Evolutionary conservation across 805 yeast species (phyloP).

Genomic region (Kuraishia ogatae): DNA sequence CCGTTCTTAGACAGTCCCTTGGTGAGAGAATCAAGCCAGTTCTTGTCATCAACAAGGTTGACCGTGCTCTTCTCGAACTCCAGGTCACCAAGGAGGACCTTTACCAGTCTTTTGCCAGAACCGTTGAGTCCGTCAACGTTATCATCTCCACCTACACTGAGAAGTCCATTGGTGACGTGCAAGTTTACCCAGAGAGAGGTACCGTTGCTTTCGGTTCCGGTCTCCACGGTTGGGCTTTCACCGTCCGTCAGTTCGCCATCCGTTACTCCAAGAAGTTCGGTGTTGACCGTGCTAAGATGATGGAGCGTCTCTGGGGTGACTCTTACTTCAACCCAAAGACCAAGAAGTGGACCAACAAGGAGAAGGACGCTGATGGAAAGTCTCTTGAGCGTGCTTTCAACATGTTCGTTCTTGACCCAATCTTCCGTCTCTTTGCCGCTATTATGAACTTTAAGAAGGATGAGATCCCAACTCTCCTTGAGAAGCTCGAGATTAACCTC

Average conservation of each 20-base stretch:
- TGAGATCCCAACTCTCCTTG: slow-evolving; percentile 84
- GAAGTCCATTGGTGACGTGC: slow-evolving; percentile 85
- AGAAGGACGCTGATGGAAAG: slow-evolving; percentile 92
- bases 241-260: slow-evolving; percentile 96
- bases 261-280: slow-evolving; percentile 99
- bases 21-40: slow-evolving; percentile 99
- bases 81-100: slow-evolving; percentile 98
- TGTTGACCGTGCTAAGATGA: slow-evolving; percentile 96
- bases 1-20: slow-evolving; percentile 97
- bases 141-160: slow-evolving; percentile 94
- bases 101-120: slow-evolving; percentile 97
- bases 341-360: slow-evolving; percentile 98
- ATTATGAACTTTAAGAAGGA: slow-evolving; percentile 99
- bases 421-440: slow-evolving; percentile 89
- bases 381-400: slow-evolving; percentile 97
- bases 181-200: slow-evolving; percentile 98
- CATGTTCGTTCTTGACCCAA: slow-evolving; percentile 98
- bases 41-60: slow-evolving; percentile 97
- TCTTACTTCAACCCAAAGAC: slow-evolving; percentile 99
- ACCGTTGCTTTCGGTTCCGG: slow-evolving; percentile 99
- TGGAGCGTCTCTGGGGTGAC: slow-evolving; percentile 99
- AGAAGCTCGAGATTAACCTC: slow-evolving; percentile 87
- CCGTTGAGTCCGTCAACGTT: slow-evolving; percentile 98
- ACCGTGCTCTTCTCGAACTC: slow-evolving; percentile 97
- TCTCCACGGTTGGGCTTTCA: slow-evolving; percentile 99